Percentiles rank a stretch among this genome's conserved stretches.
Conservation (phyloP, 2,329 filamentous ascomycete species). For the Penicillium sp. region DNA sequence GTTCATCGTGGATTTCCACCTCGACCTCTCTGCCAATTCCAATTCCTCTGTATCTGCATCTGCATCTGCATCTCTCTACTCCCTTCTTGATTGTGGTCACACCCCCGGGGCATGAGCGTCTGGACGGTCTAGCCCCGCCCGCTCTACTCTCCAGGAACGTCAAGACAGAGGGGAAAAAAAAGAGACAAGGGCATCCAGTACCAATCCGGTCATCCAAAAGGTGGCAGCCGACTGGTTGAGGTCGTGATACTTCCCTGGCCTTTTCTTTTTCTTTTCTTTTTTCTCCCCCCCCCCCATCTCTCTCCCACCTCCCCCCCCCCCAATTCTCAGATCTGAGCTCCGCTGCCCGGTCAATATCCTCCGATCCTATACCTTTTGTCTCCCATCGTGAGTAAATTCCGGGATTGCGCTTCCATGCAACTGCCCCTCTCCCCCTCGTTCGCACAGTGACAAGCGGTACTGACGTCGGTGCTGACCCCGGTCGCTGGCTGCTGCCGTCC, state of each 20-base stretch:
- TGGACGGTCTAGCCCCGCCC: conserved; percentile 29
- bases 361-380: background rate
- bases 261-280: background rate
- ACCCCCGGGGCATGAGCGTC: conserved; percentile 26
- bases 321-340: no score
- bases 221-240: no score
- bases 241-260: no score
- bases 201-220: background rate
- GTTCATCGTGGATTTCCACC: no score
- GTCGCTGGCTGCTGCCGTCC: conserved; percentile 15
- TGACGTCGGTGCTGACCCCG: conserved; percentile 15
- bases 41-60: no score
- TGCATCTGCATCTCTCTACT: conserved; percentile 1
- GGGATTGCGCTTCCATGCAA: background rate
- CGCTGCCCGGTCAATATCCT: no score
- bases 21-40: no score
- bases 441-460: conserved; percentile 6
- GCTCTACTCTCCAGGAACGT: conserved; percentile 10
- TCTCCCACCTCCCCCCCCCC: no score
- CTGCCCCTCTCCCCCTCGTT: background rate
- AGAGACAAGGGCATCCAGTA: background rate
- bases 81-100: background rate
- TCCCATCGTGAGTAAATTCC: conserved; percentile 6
- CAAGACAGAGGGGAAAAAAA: background rate
- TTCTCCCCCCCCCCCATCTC: background rate